Conservation (phyloP, 2,329 filamentous ascomycete species). For the Rhinocladiella mackenziei region DNA sequence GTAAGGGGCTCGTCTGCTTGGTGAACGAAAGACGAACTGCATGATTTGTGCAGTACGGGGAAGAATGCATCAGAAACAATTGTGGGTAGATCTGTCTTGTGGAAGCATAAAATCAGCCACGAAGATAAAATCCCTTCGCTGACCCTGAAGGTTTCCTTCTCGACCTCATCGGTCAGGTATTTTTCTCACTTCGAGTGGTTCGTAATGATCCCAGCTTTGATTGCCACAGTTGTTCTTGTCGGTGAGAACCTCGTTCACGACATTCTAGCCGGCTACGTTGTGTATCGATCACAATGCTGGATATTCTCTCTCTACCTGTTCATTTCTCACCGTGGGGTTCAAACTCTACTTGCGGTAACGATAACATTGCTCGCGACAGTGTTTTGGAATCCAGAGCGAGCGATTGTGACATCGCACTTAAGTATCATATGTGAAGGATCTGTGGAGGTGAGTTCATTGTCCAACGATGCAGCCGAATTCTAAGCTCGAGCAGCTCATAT, state of each 20-base stretch:
- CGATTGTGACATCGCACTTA: neutral
- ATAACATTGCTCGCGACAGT: neutral
- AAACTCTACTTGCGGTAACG: neutral
- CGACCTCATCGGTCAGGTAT: neutral
- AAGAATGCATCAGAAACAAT: too few species aligned
- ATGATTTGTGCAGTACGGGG: too few species aligned
- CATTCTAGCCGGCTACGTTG: conserved; percentile 2
- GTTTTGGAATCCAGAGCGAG: neutral
- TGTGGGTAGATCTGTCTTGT: too few species aligned
- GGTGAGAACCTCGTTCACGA: conserved; percentile 3
- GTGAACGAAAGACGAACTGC: too few species aligned
- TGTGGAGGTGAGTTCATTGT: neutral
- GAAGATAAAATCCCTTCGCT: too few species aligned
- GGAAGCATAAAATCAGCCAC: too few species aligned
- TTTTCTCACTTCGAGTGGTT: neutral
- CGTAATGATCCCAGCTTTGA: conserved; percentile 1
- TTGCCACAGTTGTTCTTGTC: conserved; percentile 1
- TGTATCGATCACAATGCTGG: conserved; percentile 1
- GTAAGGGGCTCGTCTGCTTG: too few species aligned
- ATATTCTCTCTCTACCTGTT: conserved; percentile 2
- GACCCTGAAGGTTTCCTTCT: neutral
- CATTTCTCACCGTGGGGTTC: conserved; percentile 2
- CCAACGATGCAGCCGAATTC: neutral
- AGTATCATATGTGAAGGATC: neutral
- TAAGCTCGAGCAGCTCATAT: neutral